A percentile compares a stretch with the other conserved stretches of the same genome.
phyloP scores from a whole-genome alignment of 345 rosid species.

The Brassica cretica region DNA sequence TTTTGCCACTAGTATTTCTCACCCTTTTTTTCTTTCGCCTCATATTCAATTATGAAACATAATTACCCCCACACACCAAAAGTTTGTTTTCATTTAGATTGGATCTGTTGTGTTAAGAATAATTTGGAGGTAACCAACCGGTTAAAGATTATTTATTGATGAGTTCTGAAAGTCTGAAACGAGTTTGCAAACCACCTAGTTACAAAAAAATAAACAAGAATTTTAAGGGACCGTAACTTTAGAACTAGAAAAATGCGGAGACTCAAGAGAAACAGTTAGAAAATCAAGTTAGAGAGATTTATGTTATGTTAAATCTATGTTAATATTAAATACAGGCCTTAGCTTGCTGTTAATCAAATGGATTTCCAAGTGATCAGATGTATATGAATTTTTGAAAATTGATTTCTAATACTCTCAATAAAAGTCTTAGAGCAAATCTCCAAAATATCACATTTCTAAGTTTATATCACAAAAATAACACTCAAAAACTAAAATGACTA shows the following conservation, averaged over 20 bases:
- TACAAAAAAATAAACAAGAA: neutral
- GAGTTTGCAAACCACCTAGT: neutral
- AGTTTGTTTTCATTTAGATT: neutral
- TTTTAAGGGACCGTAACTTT: neutral
- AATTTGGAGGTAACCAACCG: neutral
- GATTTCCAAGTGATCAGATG: neutral
- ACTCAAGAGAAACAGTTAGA: neutral
- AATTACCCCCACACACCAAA: conserved; percentile 29
- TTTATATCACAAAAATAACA: too few relatives aligned
- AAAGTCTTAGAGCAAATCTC: too few relatives aligned
- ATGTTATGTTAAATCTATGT: neutral
- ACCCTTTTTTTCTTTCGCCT: conserved; percentile 9
- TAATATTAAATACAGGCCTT: neutral
- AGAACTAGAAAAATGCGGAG: neutral
- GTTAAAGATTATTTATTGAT: neutral
- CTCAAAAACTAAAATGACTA: too few relatives aligned
- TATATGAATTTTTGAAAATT: neutral
- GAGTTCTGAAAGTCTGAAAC: neutral
- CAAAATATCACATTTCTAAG: too few relatives aligned
- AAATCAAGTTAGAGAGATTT: neutral
- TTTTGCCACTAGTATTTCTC: conserved; percentile 30
- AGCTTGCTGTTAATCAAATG: neutral
- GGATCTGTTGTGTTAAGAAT: conserved; percentile 1
- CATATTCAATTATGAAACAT: conserved; percentile 28
- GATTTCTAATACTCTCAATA: neutral